phyloP scores from a whole-genome alignment of 2,329 filamentous ascomycete genomes.

The Penicillium sp. region DNA sequence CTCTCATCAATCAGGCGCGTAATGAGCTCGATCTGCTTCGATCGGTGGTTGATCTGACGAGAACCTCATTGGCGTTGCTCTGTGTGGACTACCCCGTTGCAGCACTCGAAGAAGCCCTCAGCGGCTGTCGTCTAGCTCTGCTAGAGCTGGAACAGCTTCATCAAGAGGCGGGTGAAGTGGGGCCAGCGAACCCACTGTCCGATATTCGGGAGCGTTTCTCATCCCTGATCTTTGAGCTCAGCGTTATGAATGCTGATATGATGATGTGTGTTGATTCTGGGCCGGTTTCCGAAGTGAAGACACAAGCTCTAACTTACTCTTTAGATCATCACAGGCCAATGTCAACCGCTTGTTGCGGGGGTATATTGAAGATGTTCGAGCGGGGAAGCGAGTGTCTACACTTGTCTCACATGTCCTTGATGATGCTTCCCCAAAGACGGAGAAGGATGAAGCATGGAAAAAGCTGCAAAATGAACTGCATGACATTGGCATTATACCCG shows the following conservation, averaged over 20 bases:
- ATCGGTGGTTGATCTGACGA: constrained; percentile 11
- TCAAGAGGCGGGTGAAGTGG: not conserved
- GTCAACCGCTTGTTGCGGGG: constrained; percentile 16
- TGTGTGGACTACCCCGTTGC: not conserved
- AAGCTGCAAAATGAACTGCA: constrained; percentile 19
- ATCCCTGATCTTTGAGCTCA: constrained; percentile 22
- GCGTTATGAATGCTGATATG: constrained; percentile 26
- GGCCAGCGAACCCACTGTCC: constrained; percentile 9
- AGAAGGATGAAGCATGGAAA: constrained; percentile 19
- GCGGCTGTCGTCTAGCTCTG: constrained; percentile 17
- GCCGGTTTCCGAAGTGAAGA: not conserved
- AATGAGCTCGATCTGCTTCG: constrained; percentile 26
- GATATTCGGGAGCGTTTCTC: constrained; percentile 24
- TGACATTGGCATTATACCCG: constrained; percentile 17
- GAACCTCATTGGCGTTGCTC: constrained; percentile 10
- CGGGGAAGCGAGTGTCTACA: constrained; percentile 10
- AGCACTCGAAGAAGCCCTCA: constrained; percentile 13
- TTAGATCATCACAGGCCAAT: constrained; percentile 23
- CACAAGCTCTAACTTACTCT: constrained; percentile 1
- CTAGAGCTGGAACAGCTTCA: constrained; percentile 22
- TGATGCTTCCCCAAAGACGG: not conserved
- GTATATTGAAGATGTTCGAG: constrained; percentile 20
- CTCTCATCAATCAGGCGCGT: constrained; percentile 21
- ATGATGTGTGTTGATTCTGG: constrained; percentile 23
- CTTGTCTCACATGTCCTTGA: constrained; percentile 16